Base-by-base conservation (phyloP, 2,329 filamentous ascomycete genomes). In the Exutisphaerella laricina region DNA sequence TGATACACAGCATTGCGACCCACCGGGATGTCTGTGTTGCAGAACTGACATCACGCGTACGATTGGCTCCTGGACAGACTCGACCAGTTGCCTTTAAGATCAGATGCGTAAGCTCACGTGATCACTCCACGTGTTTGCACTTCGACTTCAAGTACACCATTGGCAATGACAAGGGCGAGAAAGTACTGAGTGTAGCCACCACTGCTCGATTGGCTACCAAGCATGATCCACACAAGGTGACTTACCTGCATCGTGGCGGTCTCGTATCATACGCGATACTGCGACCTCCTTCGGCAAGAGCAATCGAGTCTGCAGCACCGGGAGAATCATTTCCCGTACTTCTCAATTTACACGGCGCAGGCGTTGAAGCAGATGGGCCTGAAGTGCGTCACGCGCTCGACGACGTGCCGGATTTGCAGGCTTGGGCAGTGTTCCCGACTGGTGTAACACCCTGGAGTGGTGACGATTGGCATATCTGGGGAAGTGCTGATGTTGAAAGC, bases 401-500 rank as follows among this genome's bases (percentile, higher is more conserved):
- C 55, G 60, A 63, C 14, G 61, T 75, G 1, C 66, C 72, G 16
- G 69, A 77, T 45, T 59, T 79, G 16, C 74, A 71, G 47, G 70
- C 74, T 2, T 80, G 75, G 74, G 63, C 73, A 1, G 39, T 80
- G 12, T 72, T 76, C 50, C 75, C 77, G 7, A 74, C 71, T 3
- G 77, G 77, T 16, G 74, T 73, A 12, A 79, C 75, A 13, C 60
- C 73, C 4, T 80, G 77, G 77, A 75, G 73, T 51, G 71, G 72
- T 17, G 77, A 80, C 58, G 77, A 80, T 53, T 80, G 77, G 77
- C 77, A 79, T 55, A 70, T 64, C 4, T 80, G 75, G 74, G 77
- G 76, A 0, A 71, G 73, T 50, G 65, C 70, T 14, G 77, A 80
- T 58, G 66, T 75, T 20, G 67, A 77, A 59, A 72, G 73, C 50